Base-by-base conservation (phyloP, 352 stramenopile genomes). In the Pythium insidiosum region DNA sequence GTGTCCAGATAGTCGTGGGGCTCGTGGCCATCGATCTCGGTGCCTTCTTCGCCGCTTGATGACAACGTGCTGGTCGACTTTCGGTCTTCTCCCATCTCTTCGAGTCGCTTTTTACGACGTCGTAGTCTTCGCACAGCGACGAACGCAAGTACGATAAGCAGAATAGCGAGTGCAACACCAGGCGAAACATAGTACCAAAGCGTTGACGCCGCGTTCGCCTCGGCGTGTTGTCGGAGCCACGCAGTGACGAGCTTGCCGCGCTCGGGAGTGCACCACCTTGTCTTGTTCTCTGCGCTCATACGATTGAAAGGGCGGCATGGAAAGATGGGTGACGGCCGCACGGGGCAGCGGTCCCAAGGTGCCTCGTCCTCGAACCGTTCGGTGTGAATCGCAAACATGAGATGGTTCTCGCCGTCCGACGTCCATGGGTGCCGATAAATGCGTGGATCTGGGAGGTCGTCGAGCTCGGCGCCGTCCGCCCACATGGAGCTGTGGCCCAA, bases 151-250 rank as follows among this genome's bases (percentile, higher is more conserved):
- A n/a, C n/a, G n/a, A n/a, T n/a, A n/a, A n/a, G n/a, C n/a, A n/a
- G n/a, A n/a, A n/a, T n/a, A n/a, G n/a, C n/a, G n/a, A n/a, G n/a
- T n/a, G n/a, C n/a, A n/a, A n/a, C n/a, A n/a, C n/a, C n/a, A n/a
- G n/a, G n/a, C n/a, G n/a, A n/a, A n/a, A n/a, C n/a, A n/a, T n/a
- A n/a, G n/a, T n/a, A n/a, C 28, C 28, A 33, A 9, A 33, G 28
- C 9, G 28, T 33, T 9, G 37, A 39, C 0, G 50, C 19, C 16
- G 22, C 21, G 24, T 52, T 35, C 30, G 29, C 42, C 13, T 48
- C 5, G 3, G 70, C 70, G 43, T 71, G 82, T 42, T 84, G 80
- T 28, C 61, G 66, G 18, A 84, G 63, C 73, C 73, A 86, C 4
- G 66, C 58, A 5, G 61, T 49, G 13, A 71, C 52, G 20, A 86